Evolutionary conservation across 1,284 basidiomycete species (phyloP).

Genomic region (Spongiforma sp.): DNA sequence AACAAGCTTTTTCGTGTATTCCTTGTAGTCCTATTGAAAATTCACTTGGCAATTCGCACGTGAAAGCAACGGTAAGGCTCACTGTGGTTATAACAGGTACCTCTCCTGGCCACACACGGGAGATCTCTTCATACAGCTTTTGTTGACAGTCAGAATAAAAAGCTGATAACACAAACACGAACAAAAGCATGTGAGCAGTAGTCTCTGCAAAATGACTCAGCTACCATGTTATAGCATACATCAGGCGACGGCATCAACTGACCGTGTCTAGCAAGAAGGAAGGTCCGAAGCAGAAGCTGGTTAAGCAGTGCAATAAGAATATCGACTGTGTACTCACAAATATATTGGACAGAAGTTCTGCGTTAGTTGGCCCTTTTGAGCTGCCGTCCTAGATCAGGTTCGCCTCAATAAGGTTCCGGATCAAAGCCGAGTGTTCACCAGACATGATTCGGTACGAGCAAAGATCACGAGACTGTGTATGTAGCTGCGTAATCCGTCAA

Average conservation of each 20-base stretch:
- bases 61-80: neutral
- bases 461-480: constrained; percentile 45
- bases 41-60: neutral
- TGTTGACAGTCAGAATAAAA: constrained; percentile 50
- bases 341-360: constrained; percentile 50
- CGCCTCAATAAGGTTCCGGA: constrained; percentile 51
- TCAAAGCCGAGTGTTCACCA: constrained; percentile 34
- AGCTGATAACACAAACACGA: constrained; percentile 47
- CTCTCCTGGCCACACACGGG: constrained; percentile 39
- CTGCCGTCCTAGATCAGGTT: constrained; percentile 44
- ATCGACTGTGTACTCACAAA: constrained; percentile 41
- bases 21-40: constrained; percentile 40
- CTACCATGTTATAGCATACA: neutral
- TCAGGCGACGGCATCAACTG: neutral
- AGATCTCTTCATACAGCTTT: constrained; percentile 47
- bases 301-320: neutral
- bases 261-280: constrained; percentile 44
- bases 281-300: constrained; percentile 32
- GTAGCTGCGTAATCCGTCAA: constrained; percentile 42
- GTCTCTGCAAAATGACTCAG: constrained; percentile 41
- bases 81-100: constrained; percentile 26
- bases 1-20: constrained; percentile 41
- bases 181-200: constrained; percentile 48
- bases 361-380: constrained; percentile 43
- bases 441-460: constrained; percentile 39